phyloP scores from a whole-genome alignment of 352 stramenopile genomes.

The Phytophthora europaea region DNA sequence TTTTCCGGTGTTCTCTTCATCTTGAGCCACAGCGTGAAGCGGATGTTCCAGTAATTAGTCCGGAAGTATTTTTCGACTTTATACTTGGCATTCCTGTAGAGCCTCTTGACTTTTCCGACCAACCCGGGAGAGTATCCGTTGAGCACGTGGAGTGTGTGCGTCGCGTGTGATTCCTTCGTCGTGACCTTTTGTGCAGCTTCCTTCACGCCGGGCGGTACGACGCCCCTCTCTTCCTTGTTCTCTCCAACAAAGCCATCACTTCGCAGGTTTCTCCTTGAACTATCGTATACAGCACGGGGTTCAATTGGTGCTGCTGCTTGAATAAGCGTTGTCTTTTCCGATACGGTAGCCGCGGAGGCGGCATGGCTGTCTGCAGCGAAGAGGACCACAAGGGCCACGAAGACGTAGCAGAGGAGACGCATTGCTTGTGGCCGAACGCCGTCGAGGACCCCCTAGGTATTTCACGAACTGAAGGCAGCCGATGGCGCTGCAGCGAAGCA shows the following conservation, averaged over 20 bases:
- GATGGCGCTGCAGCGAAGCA: neutral
- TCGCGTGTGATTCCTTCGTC: neutral
- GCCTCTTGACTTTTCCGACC: slow-evolving; percentile 3
- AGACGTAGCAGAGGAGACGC: neutral
- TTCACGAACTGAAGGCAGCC: neutral
- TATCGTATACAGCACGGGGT: neutral
- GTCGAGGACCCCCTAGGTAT: neutral
- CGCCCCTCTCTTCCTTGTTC: neutral
- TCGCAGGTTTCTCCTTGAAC: slow-evolving; percentile 4
- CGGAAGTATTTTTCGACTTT: neutral
- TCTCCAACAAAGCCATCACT: neutral
- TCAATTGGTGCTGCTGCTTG: neutral
- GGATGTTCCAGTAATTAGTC: slow-evolving; percentile 7
- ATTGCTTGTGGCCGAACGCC: neutral
- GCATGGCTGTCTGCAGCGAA: neutral
- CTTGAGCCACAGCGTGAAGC: slow-evolving; percentile 20
- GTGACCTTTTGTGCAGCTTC: neutral
- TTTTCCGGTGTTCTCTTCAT: slow-evolving; percentile 12
- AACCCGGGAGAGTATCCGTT: neutral
- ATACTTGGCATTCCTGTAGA: neutral
- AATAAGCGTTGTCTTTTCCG: neutral
- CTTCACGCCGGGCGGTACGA: neutral
- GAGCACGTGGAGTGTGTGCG: neutral
- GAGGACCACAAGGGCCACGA: neutral
- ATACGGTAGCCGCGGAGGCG: neutral